Evolutionary conservation across 1,139 yeast genomes (phyloP), one percentile per base, ranked within the genome.

Genomic region (Yamadazyma diddensiae): DNA sequence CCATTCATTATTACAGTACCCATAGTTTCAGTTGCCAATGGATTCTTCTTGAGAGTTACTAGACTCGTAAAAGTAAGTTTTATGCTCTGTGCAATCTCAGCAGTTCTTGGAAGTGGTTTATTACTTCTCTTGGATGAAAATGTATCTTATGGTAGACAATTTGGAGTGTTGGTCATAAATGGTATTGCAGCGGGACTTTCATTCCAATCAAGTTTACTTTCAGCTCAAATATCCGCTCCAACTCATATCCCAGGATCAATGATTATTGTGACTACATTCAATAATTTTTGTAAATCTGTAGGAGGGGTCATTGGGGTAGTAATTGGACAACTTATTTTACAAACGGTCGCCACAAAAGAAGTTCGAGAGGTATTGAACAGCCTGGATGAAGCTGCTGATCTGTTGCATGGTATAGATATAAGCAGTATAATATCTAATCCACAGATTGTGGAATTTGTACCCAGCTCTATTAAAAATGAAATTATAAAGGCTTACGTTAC

Each of bases 221-320:
- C 77, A 11, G 66, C 73, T 6, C 87, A 81, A 48, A 49, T 79
- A 21, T 57, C 62, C 26, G 77, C 82, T 1, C 83, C 84, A 2
- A 65, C 62, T 18, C 47, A 60, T 19, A 46, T 62, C 8, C 64
- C 65, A 3, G 82, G 82, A 4, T 65, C 77, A 0, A 57, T 72
- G 28, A 70, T 78, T 32, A 46, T 73, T 39, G 65, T 73, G 2
- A 75, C 80, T 1, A 53, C 77, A 1, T 61, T 72, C 38, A 42
- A 70, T 31, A 71, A 70, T 41, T 73, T 77, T 43, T 45, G 57
- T 22, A 64, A 77, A 42, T 57, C 76, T 2, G 34, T 65, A 8
- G 79, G 77, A 24, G 77, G 78, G 14, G 66, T 74, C 1, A 35
- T 76, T 20, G 73, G 77, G 13, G 60, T 69, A 14, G 56, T 66